Base-by-base conservation (phyloP, 805 yeast species). In the Lachancea waltii region DNA sequence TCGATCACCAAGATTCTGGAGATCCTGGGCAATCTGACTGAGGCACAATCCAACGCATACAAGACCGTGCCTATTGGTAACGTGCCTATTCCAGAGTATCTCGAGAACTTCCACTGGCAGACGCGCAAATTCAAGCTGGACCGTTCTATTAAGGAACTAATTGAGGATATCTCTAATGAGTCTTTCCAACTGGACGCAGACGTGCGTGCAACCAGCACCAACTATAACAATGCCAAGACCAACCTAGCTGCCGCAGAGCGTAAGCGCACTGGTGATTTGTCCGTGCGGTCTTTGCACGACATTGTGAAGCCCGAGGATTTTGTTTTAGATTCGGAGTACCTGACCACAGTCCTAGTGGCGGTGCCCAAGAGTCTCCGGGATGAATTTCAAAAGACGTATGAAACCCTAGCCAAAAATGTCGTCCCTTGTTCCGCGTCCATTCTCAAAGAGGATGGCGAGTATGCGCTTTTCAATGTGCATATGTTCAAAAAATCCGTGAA, bases 201-300 rank as follows among this genome's bases (percentile, higher is more conserved):
- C 59, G 83, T 92, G 33, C 76, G 85, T 58, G 64, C 73, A n/a
- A 68, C 83, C n/a, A 81, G 73, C 56, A 75, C 81, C 45, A 72
- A 68, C 49, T 92, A 86, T 65, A 83, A 77, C 52, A 74, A 77
- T 33, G 95, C 97, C 34, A 85, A 81, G 64, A 77, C 94, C 30
- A 84, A 80, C 56, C 70, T 87, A 44, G 72, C 79, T 34, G 87
- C 95, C 9, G 90, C 95, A 7, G 95, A 90, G 62, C 77, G 97
- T 55, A 89, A 89, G 65, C 83, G 82, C 61, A 81, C 85, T 26
- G 99, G 99, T 42, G 96, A 92, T 60, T 71, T 92, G 48, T 81
- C 95, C 3, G 89, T 90, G 40, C 80, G 85, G 60, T 84, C 96
- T 3, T 69, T 92, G 44, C 97, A 90, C 58, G 92, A 85, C 54